Percentiles rank a stretch among this genome's conserved stretches.
Evolutionary conservation across 139 green algal genomes (phyloP).

Genomic region (Diplosphaera chodatii): DNA sequence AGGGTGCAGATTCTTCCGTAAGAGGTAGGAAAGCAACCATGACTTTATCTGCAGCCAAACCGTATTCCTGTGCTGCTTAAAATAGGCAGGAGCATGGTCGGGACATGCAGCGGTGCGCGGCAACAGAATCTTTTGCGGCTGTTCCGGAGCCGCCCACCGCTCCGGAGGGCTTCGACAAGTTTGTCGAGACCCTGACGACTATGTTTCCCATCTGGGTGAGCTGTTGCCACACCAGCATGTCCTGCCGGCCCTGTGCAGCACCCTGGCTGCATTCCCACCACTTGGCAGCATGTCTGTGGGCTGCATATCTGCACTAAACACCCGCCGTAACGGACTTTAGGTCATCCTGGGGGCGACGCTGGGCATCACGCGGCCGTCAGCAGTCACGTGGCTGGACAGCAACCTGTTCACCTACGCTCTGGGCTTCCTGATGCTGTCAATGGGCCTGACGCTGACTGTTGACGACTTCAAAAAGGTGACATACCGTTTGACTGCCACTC

Average conservation of each 20-base stretch:
- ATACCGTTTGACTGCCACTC: too few relatives aligned
- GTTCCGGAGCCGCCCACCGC: not conserved
- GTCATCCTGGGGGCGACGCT: constrained; percentile 36
- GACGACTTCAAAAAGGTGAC: constrained; percentile 71
- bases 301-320: too few relatives aligned
- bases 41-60: too few relatives aligned
- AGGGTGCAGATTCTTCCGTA: too few relatives aligned
- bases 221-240: too few relatives aligned
- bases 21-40: too few relatives aligned
- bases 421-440: constrained; percentile 77
- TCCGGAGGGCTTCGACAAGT: constrained; percentile 24
- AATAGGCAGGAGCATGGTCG: not conserved
- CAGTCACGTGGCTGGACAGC: constrained; percentile 56
- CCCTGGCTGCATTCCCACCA: too few relatives aligned
- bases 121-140: not conserved
- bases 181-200: constrained; percentile 51
- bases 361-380: constrained; percentile 37
- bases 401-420: constrained; percentile 63
- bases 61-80: too few relatives aligned
- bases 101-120: not conserved
- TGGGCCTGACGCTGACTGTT: constrained; percentile 77
- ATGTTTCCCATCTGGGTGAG: constrained; percentile 76
- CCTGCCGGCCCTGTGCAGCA: too few relatives aligned
- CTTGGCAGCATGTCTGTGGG: too few relatives aligned
- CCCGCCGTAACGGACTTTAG: too few relatives aligned